Evolutionary conservation across 495 filamentous ascomycete species (phyloP).

Genomic region (Hypomontagnella submonticulosa): DNA sequence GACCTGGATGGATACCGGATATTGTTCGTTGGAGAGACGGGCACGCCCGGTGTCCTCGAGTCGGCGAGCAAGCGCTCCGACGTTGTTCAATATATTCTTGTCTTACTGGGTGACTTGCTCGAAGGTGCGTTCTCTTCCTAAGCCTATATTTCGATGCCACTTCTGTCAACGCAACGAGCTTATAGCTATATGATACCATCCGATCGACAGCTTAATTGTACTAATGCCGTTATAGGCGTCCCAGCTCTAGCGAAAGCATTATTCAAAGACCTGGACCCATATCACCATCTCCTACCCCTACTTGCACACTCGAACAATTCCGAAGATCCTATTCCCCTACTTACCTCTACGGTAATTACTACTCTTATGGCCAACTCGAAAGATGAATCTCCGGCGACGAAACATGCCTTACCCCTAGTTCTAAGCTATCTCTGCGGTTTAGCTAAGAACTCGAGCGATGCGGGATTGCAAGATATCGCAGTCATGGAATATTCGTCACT

Average conservation of each 20-base stretch:
- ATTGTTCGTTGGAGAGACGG: constrained; percentile 77
- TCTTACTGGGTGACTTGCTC: constrained; percentile 87
- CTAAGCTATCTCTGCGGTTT: constrained; percentile 87
- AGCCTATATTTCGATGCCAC: background rate
- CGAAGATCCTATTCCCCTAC: constrained; percentile 88
- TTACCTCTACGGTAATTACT: constrained; percentile 88
- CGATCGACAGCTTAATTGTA: constrained; percentile 7
- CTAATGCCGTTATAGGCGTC: constrained; percentile 67
- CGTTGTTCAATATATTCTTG: constrained; percentile 93
- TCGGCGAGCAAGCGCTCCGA: constrained; percentile 80
- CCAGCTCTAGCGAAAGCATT: constrained; percentile 80
- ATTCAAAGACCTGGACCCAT: constrained; percentile 78
- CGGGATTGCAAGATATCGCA: constrained; percentile 93
- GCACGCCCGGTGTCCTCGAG: constrained; percentile 81
- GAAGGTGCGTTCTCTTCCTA: constrained; percentile 68
- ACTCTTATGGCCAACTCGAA: constrained; percentile 80
- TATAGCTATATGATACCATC: background rate
- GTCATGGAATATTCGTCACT: constrained; percentile 90
- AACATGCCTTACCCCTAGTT: constrained; percentile 80
- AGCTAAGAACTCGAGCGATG: constrained; percentile 80
- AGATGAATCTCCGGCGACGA: constrained; percentile 64
- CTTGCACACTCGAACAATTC: constrained; percentile 80
- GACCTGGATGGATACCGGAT: constrained; percentile 81
- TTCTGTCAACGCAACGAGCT: too few species aligned
- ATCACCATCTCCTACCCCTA: constrained; percentile 86